phyloP scores from a whole-genome alignment of 2,329 filamentous ascomycete genomes.

The Cadophora sp. region DNA sequence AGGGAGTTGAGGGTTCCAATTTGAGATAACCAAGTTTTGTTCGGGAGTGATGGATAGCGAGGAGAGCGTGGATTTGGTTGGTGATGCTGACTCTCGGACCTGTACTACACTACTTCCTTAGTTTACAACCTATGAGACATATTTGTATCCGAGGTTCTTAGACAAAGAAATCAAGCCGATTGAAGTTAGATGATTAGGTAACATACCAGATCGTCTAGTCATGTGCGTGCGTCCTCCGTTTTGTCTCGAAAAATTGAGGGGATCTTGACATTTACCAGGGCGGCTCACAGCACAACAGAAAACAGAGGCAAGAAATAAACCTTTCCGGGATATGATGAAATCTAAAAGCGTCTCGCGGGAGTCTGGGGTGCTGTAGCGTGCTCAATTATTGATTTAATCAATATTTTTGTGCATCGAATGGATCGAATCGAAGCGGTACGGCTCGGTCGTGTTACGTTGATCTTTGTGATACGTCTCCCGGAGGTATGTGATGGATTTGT shows the following conservation, averaged over 20 bases:
- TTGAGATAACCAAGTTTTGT: no score
- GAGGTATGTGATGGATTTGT: not conserved
- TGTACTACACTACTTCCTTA: not conserved
- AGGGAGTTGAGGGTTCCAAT: no score
- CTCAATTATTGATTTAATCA: not conserved
- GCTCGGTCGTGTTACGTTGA: slow-evolving; percentile 4
- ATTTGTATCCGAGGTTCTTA: not conserved
- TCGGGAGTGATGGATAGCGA: no score
- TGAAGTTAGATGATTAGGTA: not conserved
- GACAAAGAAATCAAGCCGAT: not conserved
- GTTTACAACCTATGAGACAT: not conserved
- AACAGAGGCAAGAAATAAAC: no score
- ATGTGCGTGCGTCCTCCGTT: not conserved
- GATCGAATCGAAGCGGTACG: not conserved
- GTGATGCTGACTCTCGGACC: slow-evolving; percentile 8
- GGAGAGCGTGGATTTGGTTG: no score
- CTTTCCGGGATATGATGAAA: not conserved
- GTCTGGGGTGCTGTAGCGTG: no score
- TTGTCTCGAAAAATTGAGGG: not conserved
- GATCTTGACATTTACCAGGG: slow-evolving; percentile 10
- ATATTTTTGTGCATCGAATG: not conserved
- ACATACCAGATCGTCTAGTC: not conserved
- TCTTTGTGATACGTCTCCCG: not conserved
- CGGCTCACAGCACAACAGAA: no score
- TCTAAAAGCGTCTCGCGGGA: slow-evolving; percentile 4